A percentile compares a stretch with the other conserved stretches of the same genome.
These are phyloP conservation scores for Aspergillus incahuasiensis DNA, from an alignment of 495 filamentous ascomycete species.

Conservation along the genomic window DNA sequence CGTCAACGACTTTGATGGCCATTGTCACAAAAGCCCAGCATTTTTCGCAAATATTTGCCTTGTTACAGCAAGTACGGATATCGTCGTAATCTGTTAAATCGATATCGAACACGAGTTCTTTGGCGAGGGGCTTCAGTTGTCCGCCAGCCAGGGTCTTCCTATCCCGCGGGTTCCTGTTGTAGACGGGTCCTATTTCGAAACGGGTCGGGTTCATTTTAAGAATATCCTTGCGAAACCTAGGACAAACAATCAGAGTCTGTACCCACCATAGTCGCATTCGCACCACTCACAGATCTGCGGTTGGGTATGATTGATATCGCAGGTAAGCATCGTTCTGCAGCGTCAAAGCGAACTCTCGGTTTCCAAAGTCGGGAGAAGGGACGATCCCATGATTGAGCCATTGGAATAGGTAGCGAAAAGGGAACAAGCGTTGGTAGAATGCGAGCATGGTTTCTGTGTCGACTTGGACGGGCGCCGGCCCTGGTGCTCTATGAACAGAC, in stretches of 20 bases:
- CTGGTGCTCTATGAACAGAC: conserved; percentile 11
- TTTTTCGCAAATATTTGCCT: conserved; percentile 87
- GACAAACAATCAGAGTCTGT: conserved; percentile 10
- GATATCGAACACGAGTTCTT: conserved; percentile 98
- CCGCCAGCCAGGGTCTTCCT: conserved; percentile 70
- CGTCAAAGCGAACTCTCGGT: conserved; percentile 94
- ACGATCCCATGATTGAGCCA: conserved; percentile 94
- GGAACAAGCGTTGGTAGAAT: conserved; percentile 95
- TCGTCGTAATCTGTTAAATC: conserved; percentile 99
- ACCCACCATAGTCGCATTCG: background rate
- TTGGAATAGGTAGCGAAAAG: conserved; percentile 91
- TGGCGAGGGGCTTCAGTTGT: conserved; percentile 70
- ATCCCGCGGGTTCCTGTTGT: conserved; percentile 87
- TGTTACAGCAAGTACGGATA: conserved; percentile 88
- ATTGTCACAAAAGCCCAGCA: conserved; percentile 98
- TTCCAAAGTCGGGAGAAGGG: conserved; percentile 80
- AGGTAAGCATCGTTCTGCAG: conserved; percentile 84
- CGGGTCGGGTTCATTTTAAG: conserved; percentile 80
- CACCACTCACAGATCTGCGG: conserved; percentile 70
- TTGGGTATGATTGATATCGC: conserved; percentile 86
- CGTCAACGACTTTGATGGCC: conserved; percentile 90
- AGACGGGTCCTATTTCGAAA: conserved; percentile 97
- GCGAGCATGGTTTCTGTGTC: conserved; percentile 80
- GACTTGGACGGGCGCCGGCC: conserved; percentile 39
- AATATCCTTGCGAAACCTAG: conserved; percentile 84